A percentile compares a stretch with the other conserved stretches of the same genome.
Conservation (phyloP, 1,284 basidiomycete species). For the Cryptococcus sp. region DNA sequence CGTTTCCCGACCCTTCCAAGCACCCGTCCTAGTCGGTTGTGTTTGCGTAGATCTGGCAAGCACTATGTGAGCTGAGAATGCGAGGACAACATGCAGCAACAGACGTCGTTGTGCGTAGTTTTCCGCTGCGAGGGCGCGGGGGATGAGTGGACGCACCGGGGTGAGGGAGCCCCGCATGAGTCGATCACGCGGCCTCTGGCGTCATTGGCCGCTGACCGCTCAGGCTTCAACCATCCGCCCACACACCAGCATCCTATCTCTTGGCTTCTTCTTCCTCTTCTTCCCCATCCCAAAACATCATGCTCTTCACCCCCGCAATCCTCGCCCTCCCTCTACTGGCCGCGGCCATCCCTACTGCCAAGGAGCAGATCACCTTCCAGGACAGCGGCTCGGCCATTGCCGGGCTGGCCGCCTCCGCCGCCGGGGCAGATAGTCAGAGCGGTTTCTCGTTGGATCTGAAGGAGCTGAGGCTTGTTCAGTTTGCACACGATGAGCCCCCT, state of each 20-base stretch:
- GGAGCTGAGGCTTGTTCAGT: conserved; percentile 68
- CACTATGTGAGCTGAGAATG: too few relatives aligned
- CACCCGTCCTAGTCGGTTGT: too few relatives aligned
- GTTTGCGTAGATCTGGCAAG: too few relatives aligned
- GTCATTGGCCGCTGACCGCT: too few relatives aligned
- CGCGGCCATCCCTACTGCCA: conserved; percentile 31
- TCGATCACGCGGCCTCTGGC: too few relatives aligned
- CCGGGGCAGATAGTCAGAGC: background rate
- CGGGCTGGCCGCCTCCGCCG: background rate
- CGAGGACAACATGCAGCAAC: too few relatives aligned
- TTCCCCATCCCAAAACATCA: conserved; percentile 13
- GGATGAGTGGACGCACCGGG: too few relatives aligned
- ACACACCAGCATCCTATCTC: conserved; percentile 1
- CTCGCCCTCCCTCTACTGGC: conserved; percentile 36
- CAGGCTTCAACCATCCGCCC: background rate
- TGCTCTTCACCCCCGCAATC: conserved; percentile 35
- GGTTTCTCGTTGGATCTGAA: conserved; percentile 59
- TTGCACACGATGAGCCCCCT: conserved; percentile 61
- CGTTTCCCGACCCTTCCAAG: too few relatives aligned
- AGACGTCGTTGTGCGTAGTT: too few relatives aligned
- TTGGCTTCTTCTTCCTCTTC: background rate
- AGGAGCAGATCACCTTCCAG: conserved; percentile 19
- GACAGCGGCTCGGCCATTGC: background rate
- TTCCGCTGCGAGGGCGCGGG: too few relatives aligned
- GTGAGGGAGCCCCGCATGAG: too few relatives aligned